A percentile compares a stretch with the other conserved stretches of the same genome.
These are phyloP conservation scores for Boletus hoseneyae DNA, from an alignment of 1,284 basidiomycete genomes.

Conservation along the genomic window DNA sequence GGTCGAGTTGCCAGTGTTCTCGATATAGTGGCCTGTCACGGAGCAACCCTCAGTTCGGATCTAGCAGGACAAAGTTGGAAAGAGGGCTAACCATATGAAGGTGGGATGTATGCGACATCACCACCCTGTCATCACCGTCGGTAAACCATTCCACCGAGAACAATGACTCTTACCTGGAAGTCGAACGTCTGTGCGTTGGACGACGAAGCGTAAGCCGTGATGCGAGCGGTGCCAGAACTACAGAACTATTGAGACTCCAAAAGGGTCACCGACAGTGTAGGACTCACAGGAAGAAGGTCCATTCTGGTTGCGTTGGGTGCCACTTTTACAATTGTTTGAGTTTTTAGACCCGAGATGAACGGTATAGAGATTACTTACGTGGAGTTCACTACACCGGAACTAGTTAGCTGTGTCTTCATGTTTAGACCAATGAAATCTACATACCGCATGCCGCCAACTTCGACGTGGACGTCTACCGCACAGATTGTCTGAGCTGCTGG, in stretches of 20 bases:
- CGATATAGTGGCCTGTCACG: constrained; percentile 57
- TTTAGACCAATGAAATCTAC: constrained; percentile 2
- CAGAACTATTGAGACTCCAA: constrained; percentile 3
- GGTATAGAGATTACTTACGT: constrained; percentile 38
- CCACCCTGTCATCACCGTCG: constrained; percentile 39
- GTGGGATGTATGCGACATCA: constrained; percentile 56
- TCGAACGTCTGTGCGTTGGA: constrained; percentile 43
- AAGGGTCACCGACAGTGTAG: neutral
- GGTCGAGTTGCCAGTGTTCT: constrained; percentile 64
- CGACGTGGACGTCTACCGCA: constrained; percentile 54
- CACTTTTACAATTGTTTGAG: constrained; percentile 33
- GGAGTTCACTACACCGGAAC: constrained; percentile 42
- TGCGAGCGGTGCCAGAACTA: constrained; percentile 47
- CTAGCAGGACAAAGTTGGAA: neutral
- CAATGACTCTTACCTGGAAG: constrained; percentile 34
- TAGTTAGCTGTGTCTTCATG: neutral
- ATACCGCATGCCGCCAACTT: constrained; percentile 57
- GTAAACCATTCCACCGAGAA: neutral
- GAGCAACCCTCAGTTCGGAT: neutral
- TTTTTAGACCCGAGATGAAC: neutral
- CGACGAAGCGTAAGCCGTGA: constrained; percentile 39
- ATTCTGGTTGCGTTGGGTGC: constrained; percentile 49
- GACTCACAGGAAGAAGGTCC: constrained; percentile 37
- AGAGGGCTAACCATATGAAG: constrained; percentile 41
- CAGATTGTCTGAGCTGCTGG: constrained; percentile 52